phyloP scores from a whole-genome alignment of 2,329 filamentous ascomycete species.

The Geoglossum cookeanum region DNA sequence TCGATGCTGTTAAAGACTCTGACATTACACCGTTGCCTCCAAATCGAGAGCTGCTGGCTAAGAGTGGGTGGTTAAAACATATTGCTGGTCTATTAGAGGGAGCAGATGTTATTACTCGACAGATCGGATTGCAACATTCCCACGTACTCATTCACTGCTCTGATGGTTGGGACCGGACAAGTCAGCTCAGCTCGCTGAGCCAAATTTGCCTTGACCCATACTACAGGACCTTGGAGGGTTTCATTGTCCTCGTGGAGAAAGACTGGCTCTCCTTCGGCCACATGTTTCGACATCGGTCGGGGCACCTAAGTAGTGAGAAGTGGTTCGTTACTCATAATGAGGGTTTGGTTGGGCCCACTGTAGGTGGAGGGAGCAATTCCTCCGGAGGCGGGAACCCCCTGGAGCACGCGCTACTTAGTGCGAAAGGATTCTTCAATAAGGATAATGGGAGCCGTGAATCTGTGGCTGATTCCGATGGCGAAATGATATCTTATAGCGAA shows the following conservation, averaged over 20 bases:
- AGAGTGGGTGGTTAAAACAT: slow-evolving; percentile 83
- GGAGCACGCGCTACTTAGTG: slow-evolving; percentile 67
- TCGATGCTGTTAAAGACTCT: slow-evolving; percentile 81
- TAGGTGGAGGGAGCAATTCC: slow-evolving; percentile 17
- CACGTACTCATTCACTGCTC: slow-evolving; percentile 96
- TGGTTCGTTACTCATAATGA: slow-evolving; percentile 88
- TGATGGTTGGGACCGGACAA: slow-evolving; percentile 95
- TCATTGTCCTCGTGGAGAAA: slow-evolving; percentile 87
- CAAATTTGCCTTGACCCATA: slow-evolving; percentile 93
- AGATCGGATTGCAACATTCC: slow-evolving; percentile 80
- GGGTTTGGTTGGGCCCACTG: slow-evolving; percentile 13
- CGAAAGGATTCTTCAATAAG: slow-evolving; percentile 79
- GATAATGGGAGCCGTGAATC: slow-evolving; percentile 47
- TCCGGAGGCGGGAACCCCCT: slow-evolving; percentile 49
- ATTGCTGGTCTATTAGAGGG: slow-evolving; percentile 72
- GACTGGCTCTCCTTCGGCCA: slow-evolving; percentile 97
- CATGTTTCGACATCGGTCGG: slow-evolving; percentile 88
- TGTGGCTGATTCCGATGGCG: slow-evolving; percentile 40
- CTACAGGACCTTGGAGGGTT: slow-evolving; percentile 83
- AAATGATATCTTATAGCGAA: slow-evolving; percentile 23
- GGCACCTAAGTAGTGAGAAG: slow-evolving; percentile 73
- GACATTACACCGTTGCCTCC: slow-evolving; percentile 71
- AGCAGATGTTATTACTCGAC: slow-evolving; percentile 62
- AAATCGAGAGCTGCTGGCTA: slow-evolving; percentile 59
- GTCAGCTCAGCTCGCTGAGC: slow-evolving; percentile 76